Conservation (phyloP, 2,329 filamentous ascomycete genomes). For the Ophiostoma angusticollis region DNA sequence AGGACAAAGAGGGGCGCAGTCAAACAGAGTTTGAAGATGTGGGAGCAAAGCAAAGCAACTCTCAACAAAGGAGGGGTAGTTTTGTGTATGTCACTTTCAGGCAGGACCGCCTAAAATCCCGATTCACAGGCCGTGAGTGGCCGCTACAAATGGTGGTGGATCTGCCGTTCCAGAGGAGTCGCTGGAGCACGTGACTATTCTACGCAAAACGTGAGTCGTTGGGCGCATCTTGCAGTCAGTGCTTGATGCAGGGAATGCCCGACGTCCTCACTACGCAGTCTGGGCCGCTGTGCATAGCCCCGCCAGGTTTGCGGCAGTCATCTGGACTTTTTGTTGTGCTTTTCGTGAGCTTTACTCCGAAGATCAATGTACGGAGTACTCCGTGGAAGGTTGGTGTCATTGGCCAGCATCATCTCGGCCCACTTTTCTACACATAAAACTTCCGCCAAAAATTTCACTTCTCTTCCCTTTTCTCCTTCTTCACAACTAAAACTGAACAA, state of each 20-base stretch:
- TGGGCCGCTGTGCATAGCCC: too few species aligned
- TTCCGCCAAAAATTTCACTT: not conserved
- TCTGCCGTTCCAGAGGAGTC: not conserved
- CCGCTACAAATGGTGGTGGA: not conserved
- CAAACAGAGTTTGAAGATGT: not conserved
- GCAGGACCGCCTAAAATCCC: too few species aligned
- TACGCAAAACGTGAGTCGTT: too few species aligned
- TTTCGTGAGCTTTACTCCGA: not conserved
- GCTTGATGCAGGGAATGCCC: too few species aligned
- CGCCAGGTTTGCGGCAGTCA: too few species aligned
- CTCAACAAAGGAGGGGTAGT: slow-evolving; percentile 9
- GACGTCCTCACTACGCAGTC: too few species aligned
- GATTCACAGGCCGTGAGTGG: too few species aligned
- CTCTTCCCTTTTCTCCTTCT: slow-evolving; percentile 20
- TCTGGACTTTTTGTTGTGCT: not conserved
- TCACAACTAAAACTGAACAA: slow-evolving; percentile 28
- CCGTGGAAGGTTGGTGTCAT: too few species aligned
- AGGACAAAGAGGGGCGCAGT: slow-evolving; percentile 1
- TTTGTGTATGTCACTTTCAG: slow-evolving; percentile 4
- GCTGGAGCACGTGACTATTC: too few species aligned
- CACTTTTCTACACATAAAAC: not conserved
- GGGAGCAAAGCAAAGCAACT: not conserved
- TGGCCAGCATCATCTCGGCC: not conserved
- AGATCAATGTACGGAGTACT: not conserved
- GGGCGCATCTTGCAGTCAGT: too few species aligned